Base-by-base conservation (phyloP, 2,329 filamentous ascomycete species). In the Aaosphaeria pasadenensis region DNA sequence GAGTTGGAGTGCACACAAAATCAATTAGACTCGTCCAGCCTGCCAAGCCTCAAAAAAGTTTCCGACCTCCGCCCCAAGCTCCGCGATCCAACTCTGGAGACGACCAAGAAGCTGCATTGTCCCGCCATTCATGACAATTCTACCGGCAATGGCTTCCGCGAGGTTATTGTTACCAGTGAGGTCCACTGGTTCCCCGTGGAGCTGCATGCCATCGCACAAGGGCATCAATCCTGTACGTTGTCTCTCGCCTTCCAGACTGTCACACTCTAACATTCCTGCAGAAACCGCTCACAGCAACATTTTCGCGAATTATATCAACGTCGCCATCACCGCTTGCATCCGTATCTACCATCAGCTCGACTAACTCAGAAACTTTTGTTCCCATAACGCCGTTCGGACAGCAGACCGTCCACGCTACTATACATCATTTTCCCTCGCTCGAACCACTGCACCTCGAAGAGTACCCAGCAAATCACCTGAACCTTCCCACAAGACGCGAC, bases 371-470 rank as follows among this genome's bases (percentile, higher is more conserved):
- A 36, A n/a, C 33, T 36, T 9, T n/a, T 36, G 33, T 36, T 36
- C n/a, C 33, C 33, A 57, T 64, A 32, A 49, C 60, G 44, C 65
- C 65, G 29, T 53, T 61, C 50, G 49, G 62, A 31, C 46, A 64
- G 51, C 56, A 84, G 42, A 66, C 83, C 30, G 89, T 95, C 48
- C 83, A 88, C 47, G 81, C 92, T 52, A 97, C 92, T 46, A 83
- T 96, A 71, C 91, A 96, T 82, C 78, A 79, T 67, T 99, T 97
- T 76, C 94, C 94, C 33, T 83, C 85, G 7, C 84, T 96, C 73
- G 91, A 96, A 71, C 94, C 94, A 28, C 77, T 84, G 43, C 78
- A 83, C 44, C 87, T 95, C 70, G 83, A 89, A 66, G 74, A 83
- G 62, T 97, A 91, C 77, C 85, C 88, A 38, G 77, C 84, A 51